Evolutionary conservation across 306 rosid genomes (phyloP), one percentile per base, ranked within the genome.

Genomic region (Vicia sativa): DNA sequence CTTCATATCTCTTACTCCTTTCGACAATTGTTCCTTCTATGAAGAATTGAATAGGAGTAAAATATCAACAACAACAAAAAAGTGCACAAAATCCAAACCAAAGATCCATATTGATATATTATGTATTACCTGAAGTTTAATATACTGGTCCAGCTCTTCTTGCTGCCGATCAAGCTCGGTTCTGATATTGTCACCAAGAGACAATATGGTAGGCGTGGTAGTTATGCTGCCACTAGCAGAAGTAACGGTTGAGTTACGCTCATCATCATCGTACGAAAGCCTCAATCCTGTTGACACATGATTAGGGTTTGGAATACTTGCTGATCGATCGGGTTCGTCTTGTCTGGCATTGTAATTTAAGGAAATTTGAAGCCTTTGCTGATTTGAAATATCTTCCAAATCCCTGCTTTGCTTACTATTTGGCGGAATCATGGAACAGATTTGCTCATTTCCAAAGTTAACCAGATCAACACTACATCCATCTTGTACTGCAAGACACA

Each of bases 201-300:
- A 86, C 58, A 83, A 74, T 45, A 89, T 66, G 49, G 87, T 74
- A 52, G 96, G 90, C 29, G 93, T 62, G 7, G 80, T 84, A 9
- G 87, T 70, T 82, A 92, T 86, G 76, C 93, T 90, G 78, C 93
- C 96, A 80, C 96, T 92, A 0, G 91, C 96, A 41, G 96, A 87
- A 70, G 96, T 92, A 54, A 92, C 96, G 52, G 96, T 79, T 25
- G 98, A 92, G 84, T 90, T 86, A 26, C 73, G 98, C 68, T 92
- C 96, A 75, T 92, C 98, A 52, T 89, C 96, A 67, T 92, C 98
- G 46, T 84, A 92, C 0, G 96, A 87, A 70, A 92, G 83, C 78
- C 93, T 83, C 68, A 92, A 85, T 54, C 98, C 98, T 13, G 96
- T 92, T 56, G 96, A 92, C 18, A 92, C 96, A 10, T 87, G 81